Evolutionary conservation across 352 stramenopile genomes (phyloP).

Genomic region (Pythium myriotylum): DNA sequence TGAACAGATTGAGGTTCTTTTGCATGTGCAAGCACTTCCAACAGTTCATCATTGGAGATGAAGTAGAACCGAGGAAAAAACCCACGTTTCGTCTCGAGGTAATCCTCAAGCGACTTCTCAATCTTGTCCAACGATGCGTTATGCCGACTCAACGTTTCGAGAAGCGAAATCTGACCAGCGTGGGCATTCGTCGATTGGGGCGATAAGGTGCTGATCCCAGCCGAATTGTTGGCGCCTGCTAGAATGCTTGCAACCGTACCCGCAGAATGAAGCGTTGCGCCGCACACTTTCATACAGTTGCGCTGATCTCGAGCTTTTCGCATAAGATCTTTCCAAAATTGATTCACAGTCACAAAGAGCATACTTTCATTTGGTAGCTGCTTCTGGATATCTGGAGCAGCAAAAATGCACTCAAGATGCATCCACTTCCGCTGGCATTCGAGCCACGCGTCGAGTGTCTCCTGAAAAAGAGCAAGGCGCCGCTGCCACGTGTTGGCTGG

Average conservation of each 20-base stretch:
- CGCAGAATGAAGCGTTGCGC: conserved; percentile 27
- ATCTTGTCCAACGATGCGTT: conserved; percentile 72
- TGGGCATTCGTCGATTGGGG: conserved; percentile 11
- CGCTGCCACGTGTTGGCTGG: conserved; percentile 68
- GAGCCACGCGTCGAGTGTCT: conserved; percentile 81
- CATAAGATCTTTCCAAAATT: conserved; percentile 86
- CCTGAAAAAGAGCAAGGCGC: conserved; percentile 74
- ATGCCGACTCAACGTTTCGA: conserved; percentile 71
- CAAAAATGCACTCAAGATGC: conserved; percentile 85
- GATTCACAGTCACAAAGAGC: conserved; percentile 62
- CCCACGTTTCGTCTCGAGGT: conserved; percentile 81
- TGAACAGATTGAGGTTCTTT: conserved; percentile 82
- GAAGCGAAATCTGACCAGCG: conserved; percentile 31
- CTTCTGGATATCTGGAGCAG: conserved; percentile 79
- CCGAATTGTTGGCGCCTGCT: not conserved
- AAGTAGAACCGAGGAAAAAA: conserved; percentile 90
- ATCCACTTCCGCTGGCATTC: conserved; percentile 83
- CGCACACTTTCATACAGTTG: conserved; percentile 68
- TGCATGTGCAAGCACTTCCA: conserved; percentile 82
- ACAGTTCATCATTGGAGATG: conserved; percentile 85
- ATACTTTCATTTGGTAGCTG: conserved; percentile 72
- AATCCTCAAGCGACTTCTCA: conserved; percentile 83
- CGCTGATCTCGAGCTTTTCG: conserved; percentile 57
- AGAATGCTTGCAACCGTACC: conserved; percentile 16
- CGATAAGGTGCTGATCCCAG: conserved; percentile 1